Evolutionary conservation across 2,329 filamentous ascomycete genomes (phyloP).

Genomic region (Pseudocercospora fuligena): DNA sequence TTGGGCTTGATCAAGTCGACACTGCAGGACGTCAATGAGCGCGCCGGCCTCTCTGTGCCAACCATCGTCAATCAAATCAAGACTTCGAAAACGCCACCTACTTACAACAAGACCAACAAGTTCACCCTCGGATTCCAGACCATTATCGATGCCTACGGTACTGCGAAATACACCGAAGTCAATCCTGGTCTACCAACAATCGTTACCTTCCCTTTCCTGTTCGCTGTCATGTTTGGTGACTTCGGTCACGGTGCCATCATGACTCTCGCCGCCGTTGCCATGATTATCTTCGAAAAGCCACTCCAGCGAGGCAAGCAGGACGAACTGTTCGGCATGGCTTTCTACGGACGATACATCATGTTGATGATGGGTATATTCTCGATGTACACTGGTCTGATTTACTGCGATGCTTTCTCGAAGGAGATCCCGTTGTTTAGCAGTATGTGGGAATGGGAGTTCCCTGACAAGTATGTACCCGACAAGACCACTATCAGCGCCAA

Average conservation of each 20-base stretch:
- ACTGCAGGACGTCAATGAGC: constrained; percentile 93
- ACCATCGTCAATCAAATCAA: constrained; percentile 98
- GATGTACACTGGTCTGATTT: constrained; percentile 94
- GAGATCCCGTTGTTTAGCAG: constrained; percentile 86
- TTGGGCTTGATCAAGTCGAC: constrained; percentile 88
- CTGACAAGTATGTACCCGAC: constrained; percentile 54
- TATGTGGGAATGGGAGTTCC: constrained; percentile 84
- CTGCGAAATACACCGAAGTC: constrained; percentile 94
- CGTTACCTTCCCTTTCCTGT: constrained; percentile 98
- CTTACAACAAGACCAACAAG: constrained; percentile 97
- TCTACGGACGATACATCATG: constrained; percentile 98
- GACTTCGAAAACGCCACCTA: constrained; percentile 96
- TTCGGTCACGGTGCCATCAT: constrained; percentile 93
- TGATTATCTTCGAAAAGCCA: constrained; percentile 96
- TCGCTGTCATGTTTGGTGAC: constrained; percentile 99
- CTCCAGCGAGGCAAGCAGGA: constrained; percentile 86
- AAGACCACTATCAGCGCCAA: constrained; percentile 65
- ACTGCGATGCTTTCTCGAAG: constrained; percentile 97
- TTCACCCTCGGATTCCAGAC: constrained; percentile 98
- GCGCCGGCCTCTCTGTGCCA: constrained; percentile 92
- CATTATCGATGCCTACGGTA: constrained; percentile 98
- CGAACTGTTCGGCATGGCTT: constrained; percentile 97
- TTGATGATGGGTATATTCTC: constrained; percentile 98
- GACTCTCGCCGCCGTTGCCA: constrained; percentile 78
- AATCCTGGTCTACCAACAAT: constrained; percentile 95